Conservation (phyloP, 352 stramenopile genomes). For the Globisporangium okanoganense region DNA sequence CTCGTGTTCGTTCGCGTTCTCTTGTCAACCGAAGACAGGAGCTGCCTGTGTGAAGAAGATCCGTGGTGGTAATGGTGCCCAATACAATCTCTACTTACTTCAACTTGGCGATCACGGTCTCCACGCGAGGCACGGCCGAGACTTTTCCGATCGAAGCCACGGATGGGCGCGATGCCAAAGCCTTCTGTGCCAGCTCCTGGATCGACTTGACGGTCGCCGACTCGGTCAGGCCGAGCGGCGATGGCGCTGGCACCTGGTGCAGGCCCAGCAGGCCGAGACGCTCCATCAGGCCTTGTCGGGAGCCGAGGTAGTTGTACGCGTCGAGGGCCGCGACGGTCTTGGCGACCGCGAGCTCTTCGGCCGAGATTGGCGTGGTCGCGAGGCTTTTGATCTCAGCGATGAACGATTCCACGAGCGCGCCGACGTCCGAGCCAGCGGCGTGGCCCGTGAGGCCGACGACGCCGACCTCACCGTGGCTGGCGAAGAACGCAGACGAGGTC, state of each 20-base stretch:
- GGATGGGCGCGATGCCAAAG: conserved; percentile 63
- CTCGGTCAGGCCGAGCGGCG: conserved; percentile 27
- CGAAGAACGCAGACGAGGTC: conserved; percentile 53
- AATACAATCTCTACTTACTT: conserved; percentile 44
- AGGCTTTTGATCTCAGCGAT: conserved; percentile 72
- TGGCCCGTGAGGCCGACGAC: conserved; percentile 64
- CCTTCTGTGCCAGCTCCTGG: conserved; percentile 76
- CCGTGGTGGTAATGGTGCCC: not conserved
- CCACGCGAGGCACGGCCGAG: conserved; percentile 61
- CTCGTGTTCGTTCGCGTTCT: not conserved
- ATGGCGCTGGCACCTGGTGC: conserved; percentile 34
- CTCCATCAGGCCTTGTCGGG: conserved; percentile 38
- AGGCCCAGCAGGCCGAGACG: conserved; percentile 42
- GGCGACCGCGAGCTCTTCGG: conserved; percentile 69
- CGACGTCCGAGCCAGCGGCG: conserved; percentile 44
- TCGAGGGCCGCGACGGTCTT: conserved; percentile 60
- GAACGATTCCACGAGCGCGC: conserved; percentile 66
- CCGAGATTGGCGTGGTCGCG: conserved; percentile 48
- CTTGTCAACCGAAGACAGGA: not conserved
- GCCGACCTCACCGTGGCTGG: conserved; percentile 57
- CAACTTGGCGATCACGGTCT: conserved; percentile 72
- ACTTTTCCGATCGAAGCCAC: conserved; percentile 77
- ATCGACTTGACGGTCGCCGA: conserved; percentile 60
- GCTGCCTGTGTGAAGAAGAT: not conserved
- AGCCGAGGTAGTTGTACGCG: conserved; percentile 30